Conservation (phyloP, 139 green algal species). For the Trebouxia sp. region DNA sequence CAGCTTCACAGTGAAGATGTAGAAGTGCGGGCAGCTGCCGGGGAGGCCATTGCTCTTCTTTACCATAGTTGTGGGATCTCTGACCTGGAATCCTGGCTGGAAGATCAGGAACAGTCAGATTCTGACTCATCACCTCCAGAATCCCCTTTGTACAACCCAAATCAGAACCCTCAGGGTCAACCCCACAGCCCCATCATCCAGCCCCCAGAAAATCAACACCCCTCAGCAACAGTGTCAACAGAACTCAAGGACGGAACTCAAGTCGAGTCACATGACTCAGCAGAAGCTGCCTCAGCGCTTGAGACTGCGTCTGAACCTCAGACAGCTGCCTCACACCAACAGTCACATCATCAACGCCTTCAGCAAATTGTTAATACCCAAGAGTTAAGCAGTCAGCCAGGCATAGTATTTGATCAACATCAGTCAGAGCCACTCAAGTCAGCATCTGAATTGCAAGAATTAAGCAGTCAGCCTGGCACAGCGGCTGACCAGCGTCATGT, state of each 20-base stretch:
- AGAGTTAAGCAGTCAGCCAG: no score
- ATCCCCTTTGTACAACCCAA: neutral
- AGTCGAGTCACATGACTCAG: neutral
- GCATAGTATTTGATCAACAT: no score
- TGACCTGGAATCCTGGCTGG: constrained; percentile 27
- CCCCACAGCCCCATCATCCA: no score
- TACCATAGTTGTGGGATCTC: constrained; percentile 52
- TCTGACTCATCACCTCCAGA: neutral
- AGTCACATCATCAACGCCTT: no score
- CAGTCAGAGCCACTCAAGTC: no score
- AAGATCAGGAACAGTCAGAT: neutral
- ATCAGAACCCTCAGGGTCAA: neutral
- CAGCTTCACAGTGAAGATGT: constrained; percentile 48
- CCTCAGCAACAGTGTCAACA: neutral
- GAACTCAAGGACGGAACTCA: neutral
- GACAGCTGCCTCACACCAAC: no score
- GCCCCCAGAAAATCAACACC: neutral
- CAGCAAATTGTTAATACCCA: no score
- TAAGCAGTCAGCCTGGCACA: no score
- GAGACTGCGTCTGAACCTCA: no score
- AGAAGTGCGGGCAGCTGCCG: constrained; percentile 56
- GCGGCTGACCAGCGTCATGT: no score
- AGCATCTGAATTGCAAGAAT: no score
- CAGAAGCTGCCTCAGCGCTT: no score
- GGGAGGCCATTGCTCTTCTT: constrained; percentile 66